Conservation (phyloP, 306 rosid species). For the Acacia acuminata region DNA sequence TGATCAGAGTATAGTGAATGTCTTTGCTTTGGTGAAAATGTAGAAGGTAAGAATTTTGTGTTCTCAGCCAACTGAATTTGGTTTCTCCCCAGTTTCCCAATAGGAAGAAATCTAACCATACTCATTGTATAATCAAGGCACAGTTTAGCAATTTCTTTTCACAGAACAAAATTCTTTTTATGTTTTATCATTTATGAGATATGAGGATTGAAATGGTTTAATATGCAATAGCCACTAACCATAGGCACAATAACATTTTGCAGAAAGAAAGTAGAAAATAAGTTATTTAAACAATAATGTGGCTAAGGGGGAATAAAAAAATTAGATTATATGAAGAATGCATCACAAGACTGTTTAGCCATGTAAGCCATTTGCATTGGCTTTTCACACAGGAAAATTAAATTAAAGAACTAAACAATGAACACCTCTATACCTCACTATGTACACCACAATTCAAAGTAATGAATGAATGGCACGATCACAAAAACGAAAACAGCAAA, state of each 20-base stretch:
- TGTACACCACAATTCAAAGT: constrained; percentile 31
- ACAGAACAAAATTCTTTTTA: no score
- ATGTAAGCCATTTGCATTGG: constrained; percentile 28
- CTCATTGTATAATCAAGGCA: not conserved
- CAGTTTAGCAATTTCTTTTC: not conserved
- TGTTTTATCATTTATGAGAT: no score
- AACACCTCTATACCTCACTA: constrained; percentile 27
- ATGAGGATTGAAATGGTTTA: no score
- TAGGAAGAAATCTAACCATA: not conserved
- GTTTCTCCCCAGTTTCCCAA: not conserved
- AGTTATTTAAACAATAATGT: not conserved
- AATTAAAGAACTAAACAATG: not conserved
- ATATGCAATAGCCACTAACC: not conserved
- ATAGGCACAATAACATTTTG: not conserved
- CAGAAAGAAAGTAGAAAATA: not conserved
- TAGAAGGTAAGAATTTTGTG: constrained; percentile 40
- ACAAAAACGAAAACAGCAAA: not conserved
- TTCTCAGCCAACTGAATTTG: constrained; percentile 11
- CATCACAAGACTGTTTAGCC: not conserved
- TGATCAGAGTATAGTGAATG: not conserved
- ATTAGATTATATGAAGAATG: not conserved
- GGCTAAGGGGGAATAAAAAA: not conserved
- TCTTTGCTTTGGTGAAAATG: constrained; percentile 36
- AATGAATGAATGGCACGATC: constrained; percentile 23
- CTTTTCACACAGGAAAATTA: not conserved